These are phyloP conservation scores for Eragrostis nindensis DNA, from an alignment of 176 grass and related monocot genomes.

Conservation along the genomic window DNA sequence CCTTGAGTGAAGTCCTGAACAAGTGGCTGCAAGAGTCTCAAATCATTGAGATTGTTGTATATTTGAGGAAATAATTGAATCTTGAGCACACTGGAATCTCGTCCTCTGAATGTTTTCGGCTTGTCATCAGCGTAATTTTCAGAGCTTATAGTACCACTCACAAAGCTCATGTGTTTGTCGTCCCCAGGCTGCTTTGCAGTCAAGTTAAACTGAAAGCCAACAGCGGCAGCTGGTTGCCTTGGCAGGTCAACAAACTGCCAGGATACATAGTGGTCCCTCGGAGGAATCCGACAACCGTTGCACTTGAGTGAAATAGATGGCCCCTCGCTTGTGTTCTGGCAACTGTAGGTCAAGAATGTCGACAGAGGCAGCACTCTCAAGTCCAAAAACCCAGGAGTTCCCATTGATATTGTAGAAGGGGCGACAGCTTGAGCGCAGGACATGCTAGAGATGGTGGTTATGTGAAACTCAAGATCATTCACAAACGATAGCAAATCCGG, in stretches of 20 bases:
- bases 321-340: slow-evolving; percentile 80
- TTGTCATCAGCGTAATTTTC: slow-evolving; percentile 60
- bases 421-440: slow-evolving; percentile 62
- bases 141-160: slow-evolving; percentile 73
- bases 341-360: slow-evolving; percentile 55
- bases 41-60: slow-evolving; percentile 62
- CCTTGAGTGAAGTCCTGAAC: slow-evolving; percentile 84
- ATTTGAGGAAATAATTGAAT: slow-evolving; percentile 91
- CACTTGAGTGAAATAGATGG: slow-evolving; percentile 83
- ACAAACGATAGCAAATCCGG: slow-evolving; percentile 80
- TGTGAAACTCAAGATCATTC: slow-evolving; percentile 89
- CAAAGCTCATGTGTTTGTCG: slow-evolving; percentile 64
- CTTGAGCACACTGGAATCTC: slow-evolving; percentile 82
- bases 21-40: slow-evolving; percentile 86
- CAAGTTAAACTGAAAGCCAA: slow-evolving; percentile 87
- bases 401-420: slow-evolving; percentile 61
- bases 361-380: slow-evolving; percentile 74
- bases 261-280: slow-evolving; percentile 82
- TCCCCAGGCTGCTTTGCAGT: slow-evolving; percentile 71
- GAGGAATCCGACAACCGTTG: slow-evolving; percentile 70
- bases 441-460: slow-evolving; percentile 89
- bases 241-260: slow-evolving; percentile 91
- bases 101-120: slow-evolving; percentile 85
- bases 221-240: slow-evolving; percentile 60
- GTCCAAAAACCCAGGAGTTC: slow-evolving; percentile 81